phyloP scores from a whole-genome alignment of 1,284 basidiomycete species.

The Cryptococcus hybrid region DNA sequence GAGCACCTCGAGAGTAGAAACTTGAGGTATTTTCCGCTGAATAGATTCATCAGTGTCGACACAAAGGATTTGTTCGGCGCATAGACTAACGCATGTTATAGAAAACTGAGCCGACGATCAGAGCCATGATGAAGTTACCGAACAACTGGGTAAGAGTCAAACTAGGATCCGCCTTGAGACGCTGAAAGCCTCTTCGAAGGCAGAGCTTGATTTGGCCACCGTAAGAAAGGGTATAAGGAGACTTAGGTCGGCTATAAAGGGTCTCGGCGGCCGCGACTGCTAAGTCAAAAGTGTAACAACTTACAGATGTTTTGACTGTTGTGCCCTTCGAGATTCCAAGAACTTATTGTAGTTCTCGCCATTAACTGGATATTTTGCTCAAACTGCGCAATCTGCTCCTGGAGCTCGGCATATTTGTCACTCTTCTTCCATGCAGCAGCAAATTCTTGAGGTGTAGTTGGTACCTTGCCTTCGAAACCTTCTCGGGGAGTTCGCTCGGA shows the following conservation, averaged over 20 bases:
- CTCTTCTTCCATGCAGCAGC: conserved; percentile 45
- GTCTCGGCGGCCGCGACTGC: background rate
- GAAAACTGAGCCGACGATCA: conserved; percentile 51
- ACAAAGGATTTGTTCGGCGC: background rate
- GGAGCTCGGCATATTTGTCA: conserved; percentile 41
- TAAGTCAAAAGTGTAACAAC: conserved; percentile 9
- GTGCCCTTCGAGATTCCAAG: conserved; percentile 46
- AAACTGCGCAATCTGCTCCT: conserved; percentile 47
- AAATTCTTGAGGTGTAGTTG: conserved; percentile 64
- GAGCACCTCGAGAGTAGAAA: conserved; percentile 43
- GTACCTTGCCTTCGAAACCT: conserved; percentile 56
- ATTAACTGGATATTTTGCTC: conserved; percentile 46
- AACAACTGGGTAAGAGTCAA: conserved; percentile 49
- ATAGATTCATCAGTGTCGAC: background rate
- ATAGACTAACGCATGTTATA: conserved; percentile 43
- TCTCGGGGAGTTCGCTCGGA: conserved; percentile 58
- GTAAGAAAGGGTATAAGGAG: conserved; percentile 52
- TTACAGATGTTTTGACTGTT: conserved; percentile 51
- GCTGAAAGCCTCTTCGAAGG: conserved; percentile 48
- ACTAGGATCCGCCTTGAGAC: conserved; percentile 48
- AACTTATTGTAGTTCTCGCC: conserved; percentile 49
- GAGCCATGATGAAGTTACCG: conserved; percentile 49
- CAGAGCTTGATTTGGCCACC: conserved; percentile 50
- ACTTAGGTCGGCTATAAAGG: conserved; percentile 29
- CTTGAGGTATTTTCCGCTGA: conserved; percentile 27